These are phyloP conservation scores for Amyloporia xantha DNA, from an alignment of 768 basidiomycete species.

Conservation along the genomic window DNA sequence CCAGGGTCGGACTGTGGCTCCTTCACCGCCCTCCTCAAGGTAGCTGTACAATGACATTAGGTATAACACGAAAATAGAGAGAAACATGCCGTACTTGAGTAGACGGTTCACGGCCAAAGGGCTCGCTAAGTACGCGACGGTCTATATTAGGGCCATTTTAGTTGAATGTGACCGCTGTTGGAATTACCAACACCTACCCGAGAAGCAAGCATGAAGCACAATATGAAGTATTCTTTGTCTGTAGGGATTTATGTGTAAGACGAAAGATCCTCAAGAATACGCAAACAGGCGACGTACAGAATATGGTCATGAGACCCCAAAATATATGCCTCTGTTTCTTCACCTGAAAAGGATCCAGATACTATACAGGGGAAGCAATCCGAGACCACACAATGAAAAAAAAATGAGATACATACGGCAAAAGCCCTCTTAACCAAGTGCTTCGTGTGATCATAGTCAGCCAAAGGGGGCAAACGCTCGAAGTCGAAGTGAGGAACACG, in stretches of 20 bases:
- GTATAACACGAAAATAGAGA: no score
- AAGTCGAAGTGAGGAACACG: slow-evolving; percentile 22
- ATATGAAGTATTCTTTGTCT: slow-evolving; percentile 5
- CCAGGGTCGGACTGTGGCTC: slow-evolving; percentile 52
- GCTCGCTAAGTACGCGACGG: slow-evolving; percentile 3
- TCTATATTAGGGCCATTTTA: slow-evolving; percentile 6
- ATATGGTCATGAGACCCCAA: slow-evolving; percentile 20
- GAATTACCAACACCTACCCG: neutral
- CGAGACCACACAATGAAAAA: no score
- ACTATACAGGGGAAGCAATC: slow-evolving; percentile 15
- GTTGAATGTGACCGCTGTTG: neutral
- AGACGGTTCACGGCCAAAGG: neutral
- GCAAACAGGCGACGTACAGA: slow-evolving; percentile 3
- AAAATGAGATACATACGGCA: slow-evolving; percentile 19
- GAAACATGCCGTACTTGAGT: neutral
- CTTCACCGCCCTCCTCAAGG: slow-evolving; percentile 48
- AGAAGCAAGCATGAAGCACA: neutral
- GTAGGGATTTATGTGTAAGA: no score
- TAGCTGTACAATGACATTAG: no score
- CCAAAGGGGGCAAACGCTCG: slow-evolving; percentile 26
- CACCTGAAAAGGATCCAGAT: slow-evolving; percentile 29
- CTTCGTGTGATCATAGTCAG: slow-evolving; percentile 21
- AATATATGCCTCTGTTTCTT: slow-evolving; percentile 25
- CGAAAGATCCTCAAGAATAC: neutral
- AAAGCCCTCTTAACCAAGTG: slow-evolving; percentile 18